These are phyloP conservation scores for Camelina laxa DNA, from an alignment of 345 rosid species.

Conservation along the genomic window DNA sequence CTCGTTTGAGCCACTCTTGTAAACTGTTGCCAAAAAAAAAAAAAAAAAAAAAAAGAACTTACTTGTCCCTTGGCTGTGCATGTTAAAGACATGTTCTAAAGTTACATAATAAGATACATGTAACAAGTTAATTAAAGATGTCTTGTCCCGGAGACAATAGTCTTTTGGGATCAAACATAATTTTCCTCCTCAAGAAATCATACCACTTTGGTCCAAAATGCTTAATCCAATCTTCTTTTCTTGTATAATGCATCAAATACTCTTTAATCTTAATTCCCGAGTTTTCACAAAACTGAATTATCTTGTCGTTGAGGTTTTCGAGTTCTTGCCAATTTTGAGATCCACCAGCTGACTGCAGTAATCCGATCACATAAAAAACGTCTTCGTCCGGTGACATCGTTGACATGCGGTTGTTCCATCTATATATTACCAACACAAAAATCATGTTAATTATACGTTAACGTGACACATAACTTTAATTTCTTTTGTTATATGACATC, in stretches of 20 bases:
- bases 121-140: slow-evolving; percentile 50
- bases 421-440: slow-evolving; percentile 34
- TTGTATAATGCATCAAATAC: slow-evolving; percentile 65
- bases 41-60: too few species aligned
- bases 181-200: slow-evolving; percentile 57
- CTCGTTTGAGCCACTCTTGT: too few species aligned
- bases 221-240: slow-evolving; percentile 59
- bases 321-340: slow-evolving; percentile 55
- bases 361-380: slow-evolving; percentile 78
- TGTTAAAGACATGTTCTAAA: slow-evolving; percentile 3
- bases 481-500: neutral
- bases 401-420: slow-evolving; percentile 86
- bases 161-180: slow-evolving; percentile 77
- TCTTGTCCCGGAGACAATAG: slow-evolving; percentile 84
- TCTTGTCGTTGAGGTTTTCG: slow-evolving; percentile 61
- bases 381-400: slow-evolving; percentile 76
- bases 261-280: slow-evolving; percentile 63
- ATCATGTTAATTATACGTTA: neutral
- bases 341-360: slow-evolving; percentile 70
- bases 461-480: neutral
- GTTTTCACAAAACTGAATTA: slow-evolving; percentile 60
- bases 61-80: neutral
- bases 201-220: slow-evolving; percentile 90
- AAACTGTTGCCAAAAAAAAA: too few species aligned
- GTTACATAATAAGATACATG: neutral